phyloP scores from a whole-genome alignment of 2,329 filamentous ascomycete genomes.

The Nakataea oryzae region DNA sequence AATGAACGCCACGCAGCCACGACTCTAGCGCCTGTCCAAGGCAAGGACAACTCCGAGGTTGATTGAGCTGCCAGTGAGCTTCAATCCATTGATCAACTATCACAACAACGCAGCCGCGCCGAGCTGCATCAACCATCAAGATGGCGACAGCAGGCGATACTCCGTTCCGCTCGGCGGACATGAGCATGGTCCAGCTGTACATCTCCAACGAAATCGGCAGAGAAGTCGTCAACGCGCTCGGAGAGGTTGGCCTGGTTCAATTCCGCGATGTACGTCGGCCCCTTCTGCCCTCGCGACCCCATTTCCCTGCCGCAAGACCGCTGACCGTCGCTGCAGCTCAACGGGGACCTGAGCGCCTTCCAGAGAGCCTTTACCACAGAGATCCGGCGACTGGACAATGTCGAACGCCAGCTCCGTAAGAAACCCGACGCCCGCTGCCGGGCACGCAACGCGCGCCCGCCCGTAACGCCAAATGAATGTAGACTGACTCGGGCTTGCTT shows the following conservation, averaged over 20 bases:
- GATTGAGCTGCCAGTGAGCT: background rate
- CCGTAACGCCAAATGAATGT: background rate
- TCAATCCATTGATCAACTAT: background rate
- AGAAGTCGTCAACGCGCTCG: slow-evolving; percentile 92
- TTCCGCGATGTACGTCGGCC: slow-evolving; percentile 75
- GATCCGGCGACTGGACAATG: slow-evolving; percentile 93
- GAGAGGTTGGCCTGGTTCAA: slow-evolving; percentile 91
- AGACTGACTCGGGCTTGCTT: background rate
- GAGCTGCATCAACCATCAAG: slow-evolving; percentile 16
- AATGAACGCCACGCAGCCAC: background rate
- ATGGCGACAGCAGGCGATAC: slow-evolving; percentile 72
- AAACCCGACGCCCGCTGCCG: slow-evolving; percentile 11
- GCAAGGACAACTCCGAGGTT: slow-evolving; percentile 2
- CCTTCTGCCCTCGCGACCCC: background rate
- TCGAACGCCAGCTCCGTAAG: slow-evolving; percentile 92
- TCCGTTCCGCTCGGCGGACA: slow-evolving; percentile 98
- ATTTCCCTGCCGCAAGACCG: background rate
- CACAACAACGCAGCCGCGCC: slow-evolving; percentile 7
- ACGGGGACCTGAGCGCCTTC: slow-evolving; percentile 85
- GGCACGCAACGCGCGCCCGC: slow-evolving; percentile 1
- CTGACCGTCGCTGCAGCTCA: slow-evolving; percentile 55
- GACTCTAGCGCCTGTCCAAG: background rate
- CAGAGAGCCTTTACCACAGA: slow-evolving; percentile 97
- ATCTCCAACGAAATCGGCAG: slow-evolving; percentile 98
- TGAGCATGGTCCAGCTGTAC: slow-evolving; percentile 99